Evolutionary conservation across 306 rosid species (phyloP).

Genomic region (Prosopis cineraria): DNA sequence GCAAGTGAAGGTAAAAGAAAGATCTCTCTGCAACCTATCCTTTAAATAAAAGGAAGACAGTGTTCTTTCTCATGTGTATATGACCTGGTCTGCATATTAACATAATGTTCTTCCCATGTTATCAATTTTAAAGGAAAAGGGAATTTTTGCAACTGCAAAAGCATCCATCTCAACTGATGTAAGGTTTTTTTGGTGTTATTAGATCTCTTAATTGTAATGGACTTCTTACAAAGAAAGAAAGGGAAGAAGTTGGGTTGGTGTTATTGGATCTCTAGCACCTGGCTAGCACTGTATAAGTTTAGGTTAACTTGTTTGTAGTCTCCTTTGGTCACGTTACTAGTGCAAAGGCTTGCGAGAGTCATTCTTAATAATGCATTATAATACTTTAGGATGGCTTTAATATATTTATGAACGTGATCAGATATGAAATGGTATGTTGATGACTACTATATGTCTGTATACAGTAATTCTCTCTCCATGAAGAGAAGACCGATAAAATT

Average conservation of each 20-base stretch:
- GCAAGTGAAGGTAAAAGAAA: not conserved
- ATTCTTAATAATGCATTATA: not conserved
- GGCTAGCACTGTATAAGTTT: not conserved
- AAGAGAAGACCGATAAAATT: not conserved
- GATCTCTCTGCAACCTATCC: not conserved
- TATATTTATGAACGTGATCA: not conserved
- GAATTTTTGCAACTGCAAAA: not conserved
- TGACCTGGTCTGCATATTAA: not conserved
- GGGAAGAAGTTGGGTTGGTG: not conserved
- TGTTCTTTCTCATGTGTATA: not conserved
- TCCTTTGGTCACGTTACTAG: not conserved
- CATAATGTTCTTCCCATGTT: not conserved
- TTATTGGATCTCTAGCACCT: not conserved
- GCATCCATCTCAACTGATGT: not conserved
- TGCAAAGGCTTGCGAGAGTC: not conserved
- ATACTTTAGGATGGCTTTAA: not conserved
- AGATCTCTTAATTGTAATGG: too few relatives aligned
- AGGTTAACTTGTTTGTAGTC: not conserved
- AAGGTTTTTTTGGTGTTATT: too few relatives aligned
- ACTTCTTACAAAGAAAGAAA: constrained; percentile 14
- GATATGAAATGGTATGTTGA: not conserved
- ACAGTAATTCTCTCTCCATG: not conserved
- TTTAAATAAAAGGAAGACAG: not conserved
- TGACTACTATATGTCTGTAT: not conserved
- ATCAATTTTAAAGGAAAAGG: not conserved